Conservation (phyloP, 202 grass and related monocot genomes). For the Carex arenaria region DNA sequence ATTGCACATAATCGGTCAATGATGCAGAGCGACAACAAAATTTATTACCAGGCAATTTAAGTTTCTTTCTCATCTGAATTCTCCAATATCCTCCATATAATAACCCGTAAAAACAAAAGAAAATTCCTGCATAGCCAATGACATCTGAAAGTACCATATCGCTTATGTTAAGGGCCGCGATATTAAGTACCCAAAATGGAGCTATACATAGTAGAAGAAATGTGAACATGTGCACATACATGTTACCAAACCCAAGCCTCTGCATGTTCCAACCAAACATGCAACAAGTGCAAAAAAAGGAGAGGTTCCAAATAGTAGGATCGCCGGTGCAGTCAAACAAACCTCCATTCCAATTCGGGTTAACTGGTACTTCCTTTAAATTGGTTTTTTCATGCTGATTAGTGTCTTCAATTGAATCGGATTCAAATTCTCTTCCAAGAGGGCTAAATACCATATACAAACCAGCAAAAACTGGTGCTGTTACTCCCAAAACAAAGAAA, state of each 20-base stretch:
- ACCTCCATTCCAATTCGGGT: conserved; percentile 57
- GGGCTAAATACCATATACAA: conserved; percentile 88
- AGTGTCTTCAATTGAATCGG: conserved; percentile 18
- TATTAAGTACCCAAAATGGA: conserved; percentile 90
- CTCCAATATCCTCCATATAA: conserved; percentile 99
- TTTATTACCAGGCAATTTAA: conserved; percentile 45
- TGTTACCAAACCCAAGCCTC: conserved; percentile 95
- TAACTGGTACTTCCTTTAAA: neutral
- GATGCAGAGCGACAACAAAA: conserved; percentile 62
- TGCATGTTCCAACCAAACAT: conserved; percentile 99
- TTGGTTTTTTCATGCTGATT: neutral
- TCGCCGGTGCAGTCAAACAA: conserved; percentile 65
- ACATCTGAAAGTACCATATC: conserved; percentile 42
- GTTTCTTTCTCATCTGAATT: conserved; percentile 97
- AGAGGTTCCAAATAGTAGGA: conserved; percentile 66
- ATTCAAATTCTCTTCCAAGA: conserved; percentile 76
- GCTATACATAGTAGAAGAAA: conserved; percentile 85
- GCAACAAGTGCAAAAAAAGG: conserved; percentile 89
- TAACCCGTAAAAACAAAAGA: conserved; percentile 74
- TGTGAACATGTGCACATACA: conserved; percentile 93
- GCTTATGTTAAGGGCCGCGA: conserved; percentile 73
- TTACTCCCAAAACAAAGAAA: conserved; percentile 64
- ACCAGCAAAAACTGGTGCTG: conserved; percentile 57
- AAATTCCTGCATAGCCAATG: conserved; percentile 54
- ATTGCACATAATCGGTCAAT: conserved; percentile 60